A percentile compares a stretch with the other conserved stretches of the same genome.
Evolutionary conservation across 768 basidiomycete species (phyloP).

Genomic region (Lactarius indigo): DNA sequence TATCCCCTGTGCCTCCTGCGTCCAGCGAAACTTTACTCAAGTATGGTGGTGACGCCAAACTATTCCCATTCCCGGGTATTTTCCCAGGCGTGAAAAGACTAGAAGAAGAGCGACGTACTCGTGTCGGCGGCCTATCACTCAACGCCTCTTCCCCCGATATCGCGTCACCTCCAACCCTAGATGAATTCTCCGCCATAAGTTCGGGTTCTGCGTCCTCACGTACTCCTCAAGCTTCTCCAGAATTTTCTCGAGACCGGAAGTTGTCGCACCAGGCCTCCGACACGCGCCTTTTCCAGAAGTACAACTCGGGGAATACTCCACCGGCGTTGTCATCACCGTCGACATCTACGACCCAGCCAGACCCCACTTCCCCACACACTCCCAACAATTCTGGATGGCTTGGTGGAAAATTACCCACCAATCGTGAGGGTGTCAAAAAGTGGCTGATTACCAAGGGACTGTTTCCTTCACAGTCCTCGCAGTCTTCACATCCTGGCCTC

Average conservation of each 20-base stretch:
- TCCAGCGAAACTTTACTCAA: conserved; percentile 66
- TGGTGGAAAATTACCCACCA: conserved; percentile 60
- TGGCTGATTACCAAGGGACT: conserved; percentile 68
- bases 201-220: conserved; percentile 48
- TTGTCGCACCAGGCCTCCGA: conserved; percentile 70
- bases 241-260: conserved; percentile 54
- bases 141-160: conserved; percentile 51
- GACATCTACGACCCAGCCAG: conserved; percentile 47
- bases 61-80: conserved; percentile 89
- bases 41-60: conserved; percentile 67
- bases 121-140: conserved; percentile 48
- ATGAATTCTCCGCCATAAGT: conserved; percentile 42
- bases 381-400: conserved; percentile 34
- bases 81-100: conserved; percentile 84
- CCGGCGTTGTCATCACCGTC: conserved; percentile 38
- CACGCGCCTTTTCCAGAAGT: conserved; percentile 56
- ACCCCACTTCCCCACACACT: conserved; percentile 40
- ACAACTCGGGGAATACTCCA: conserved; percentile 40
- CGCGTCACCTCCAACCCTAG: conserved; percentile 40
- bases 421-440: conserved; percentile 72
- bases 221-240: conserved; percentile 45
- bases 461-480: conserved; percentile 42
- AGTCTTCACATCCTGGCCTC: conserved; percentile 17
- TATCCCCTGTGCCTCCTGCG: conserved; percentile 76
- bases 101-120: conserved; percentile 62